These are phyloP conservation scores for Cutaneotrichosporon cutaneum DNA, from an alignment of 1,284 basidiomycete species.

Conservation along the genomic window DNA sequence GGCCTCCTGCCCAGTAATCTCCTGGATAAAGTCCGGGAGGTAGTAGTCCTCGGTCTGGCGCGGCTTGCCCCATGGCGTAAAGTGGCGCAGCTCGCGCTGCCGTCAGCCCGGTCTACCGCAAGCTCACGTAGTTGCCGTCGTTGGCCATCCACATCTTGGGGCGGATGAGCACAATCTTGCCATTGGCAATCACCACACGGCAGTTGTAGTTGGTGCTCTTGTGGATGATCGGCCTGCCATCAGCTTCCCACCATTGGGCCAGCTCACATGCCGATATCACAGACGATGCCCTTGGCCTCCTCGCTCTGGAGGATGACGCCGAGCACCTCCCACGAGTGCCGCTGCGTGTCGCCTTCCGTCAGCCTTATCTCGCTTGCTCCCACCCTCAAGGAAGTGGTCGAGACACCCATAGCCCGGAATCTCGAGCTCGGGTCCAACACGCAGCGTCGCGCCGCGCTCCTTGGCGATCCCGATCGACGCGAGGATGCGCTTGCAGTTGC, in stretches of 20 bases:
- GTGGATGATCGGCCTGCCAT: constrained; percentile 81
- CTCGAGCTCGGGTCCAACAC: constrained; percentile 99
- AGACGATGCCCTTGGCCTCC: constrained; percentile 73
- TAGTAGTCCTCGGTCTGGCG: constrained; percentile 84
- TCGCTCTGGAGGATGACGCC: constrained; percentile 79
- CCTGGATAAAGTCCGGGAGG: constrained; percentile 79
- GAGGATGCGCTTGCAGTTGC: constrained; percentile 87
- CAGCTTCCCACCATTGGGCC: neutral
- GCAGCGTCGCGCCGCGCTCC: constrained; percentile 77
- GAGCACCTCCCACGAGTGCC: constrained; percentile 96
- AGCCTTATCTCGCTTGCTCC: constrained; percentile 14
- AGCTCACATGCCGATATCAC: constrained; percentile 88
- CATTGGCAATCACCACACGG: constrained; percentile 80
- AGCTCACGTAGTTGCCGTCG: constrained; percentile 80
- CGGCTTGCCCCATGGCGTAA: constrained; percentile 92
- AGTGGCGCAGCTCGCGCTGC: constrained; percentile 84
- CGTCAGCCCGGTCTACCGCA: constrained; percentile 5
- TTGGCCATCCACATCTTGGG: constrained; percentile 99
- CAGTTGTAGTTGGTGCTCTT: constrained; percentile 98
- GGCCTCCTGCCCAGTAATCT: constrained; percentile 80
- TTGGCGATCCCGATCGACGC: constrained; percentile 86
- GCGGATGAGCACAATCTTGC: constrained; percentile 85
- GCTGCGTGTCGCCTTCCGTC: constrained; percentile 74
- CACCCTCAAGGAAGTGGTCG: constrained; percentile 68
- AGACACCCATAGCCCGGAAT: constrained; percentile 94